These are phyloP conservation scores for Mollisia scopiformis DNA, from an alignment of 2,329 filamentous ascomycete genomes.

Conservation along the genomic window DNA sequence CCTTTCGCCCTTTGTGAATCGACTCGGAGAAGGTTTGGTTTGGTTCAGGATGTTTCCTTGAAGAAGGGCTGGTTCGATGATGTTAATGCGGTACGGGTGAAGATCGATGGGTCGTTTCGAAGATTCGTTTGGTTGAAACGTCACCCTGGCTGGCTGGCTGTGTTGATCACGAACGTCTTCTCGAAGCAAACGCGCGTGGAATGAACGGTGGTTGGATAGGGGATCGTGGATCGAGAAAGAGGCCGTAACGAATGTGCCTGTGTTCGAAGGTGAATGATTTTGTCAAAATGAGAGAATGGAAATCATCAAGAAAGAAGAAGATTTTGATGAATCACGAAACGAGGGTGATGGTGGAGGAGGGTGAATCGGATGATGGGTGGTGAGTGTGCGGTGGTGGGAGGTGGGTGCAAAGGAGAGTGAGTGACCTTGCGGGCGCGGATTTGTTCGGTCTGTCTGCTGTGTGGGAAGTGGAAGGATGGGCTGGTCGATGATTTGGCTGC, in stretches of 20 bases:
- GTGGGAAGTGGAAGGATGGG: not conserved
- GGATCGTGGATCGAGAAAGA: constrained; percentile 4
- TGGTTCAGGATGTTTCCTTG: not conserved
- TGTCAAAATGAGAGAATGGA: constrained; percentile 18
- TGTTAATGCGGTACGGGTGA: constrained; percentile 6
- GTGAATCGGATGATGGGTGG: not conserved
- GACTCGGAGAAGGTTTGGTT: not conserved
- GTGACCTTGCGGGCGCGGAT: not conserved
- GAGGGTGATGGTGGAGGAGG: too few relatives aligned
- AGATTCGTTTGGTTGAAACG: constrained; percentile 20
- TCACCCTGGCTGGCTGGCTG: constrained; percentile 9
- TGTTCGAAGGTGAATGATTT: constrained; percentile 4
- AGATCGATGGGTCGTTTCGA: constrained; percentile 16
- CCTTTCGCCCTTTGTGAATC: not conserved
- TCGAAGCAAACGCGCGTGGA: constrained; percentile 4
- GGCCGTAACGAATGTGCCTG: constrained; percentile 27
- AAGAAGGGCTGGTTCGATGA: constrained; percentile 4
- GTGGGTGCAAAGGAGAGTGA: not conserved
- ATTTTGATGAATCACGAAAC: constrained; percentile 5
- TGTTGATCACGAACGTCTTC: not conserved
- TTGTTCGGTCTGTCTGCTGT: too few relatives aligned
- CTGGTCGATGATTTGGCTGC: not conserved
- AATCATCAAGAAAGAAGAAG: constrained; percentile 19
- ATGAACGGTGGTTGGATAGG: constrained; percentile 6
- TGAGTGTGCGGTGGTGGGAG: not conserved